Evolutionary conservation across 2,329 filamentous ascomycete species (phyloP).

Genomic region (Dryadomyces sulphureus): DNA sequence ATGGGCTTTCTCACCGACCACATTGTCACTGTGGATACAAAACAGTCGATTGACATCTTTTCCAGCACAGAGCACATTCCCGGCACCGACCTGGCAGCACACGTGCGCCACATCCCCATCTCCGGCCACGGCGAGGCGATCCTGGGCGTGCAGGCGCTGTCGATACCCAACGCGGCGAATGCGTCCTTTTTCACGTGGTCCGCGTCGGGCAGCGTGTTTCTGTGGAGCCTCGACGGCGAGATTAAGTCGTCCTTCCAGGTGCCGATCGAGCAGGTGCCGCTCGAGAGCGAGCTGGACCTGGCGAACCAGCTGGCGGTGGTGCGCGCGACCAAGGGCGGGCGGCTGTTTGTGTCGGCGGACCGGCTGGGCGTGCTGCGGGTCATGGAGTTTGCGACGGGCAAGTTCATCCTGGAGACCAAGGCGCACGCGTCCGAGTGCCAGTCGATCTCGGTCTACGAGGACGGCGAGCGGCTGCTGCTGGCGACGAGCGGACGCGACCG

Average conservation of each 20-base stretch:
- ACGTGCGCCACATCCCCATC: constrained; percentile 33
- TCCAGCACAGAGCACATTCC: constrained; percentile 26
- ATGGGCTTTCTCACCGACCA: constrained; percentile 54
- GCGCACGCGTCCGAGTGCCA: constrained; percentile 80
- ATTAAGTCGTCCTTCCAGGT: constrained; percentile 51
- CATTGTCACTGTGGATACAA: constrained; percentile 61
- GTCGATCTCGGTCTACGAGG: constrained; percentile 59
- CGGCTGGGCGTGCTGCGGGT: constrained; percentile 69
- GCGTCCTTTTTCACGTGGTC: constrained; percentile 87
- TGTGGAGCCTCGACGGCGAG: constrained; percentile 66
- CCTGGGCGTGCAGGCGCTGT: constrained; percentile 58
- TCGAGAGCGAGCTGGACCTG: constrained; percentile 33
- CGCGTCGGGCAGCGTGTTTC: constrained; percentile 59
- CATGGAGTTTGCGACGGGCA: constrained; percentile 45
- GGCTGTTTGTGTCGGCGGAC: constrained; percentile 68
- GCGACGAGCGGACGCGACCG: constrained; percentile 79
- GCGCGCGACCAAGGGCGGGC: constrained; percentile 43
- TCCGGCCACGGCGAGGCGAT: constrained; percentile 49
- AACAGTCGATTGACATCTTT: constrained; percentile 60
- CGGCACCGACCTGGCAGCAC: constrained; percentile 22
- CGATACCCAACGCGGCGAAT: constrained; percentile 40
- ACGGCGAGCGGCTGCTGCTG: constrained; percentile 47
- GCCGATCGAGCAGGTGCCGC: constrained; percentile 47
- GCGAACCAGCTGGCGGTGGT: constrained; percentile 46
- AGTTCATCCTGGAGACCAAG: constrained; percentile 56